These are phyloP conservation scores for Paramecium bursaria DNA, from an alignment of 73 alveolate species.

Conservation along the genomic window DNA sequence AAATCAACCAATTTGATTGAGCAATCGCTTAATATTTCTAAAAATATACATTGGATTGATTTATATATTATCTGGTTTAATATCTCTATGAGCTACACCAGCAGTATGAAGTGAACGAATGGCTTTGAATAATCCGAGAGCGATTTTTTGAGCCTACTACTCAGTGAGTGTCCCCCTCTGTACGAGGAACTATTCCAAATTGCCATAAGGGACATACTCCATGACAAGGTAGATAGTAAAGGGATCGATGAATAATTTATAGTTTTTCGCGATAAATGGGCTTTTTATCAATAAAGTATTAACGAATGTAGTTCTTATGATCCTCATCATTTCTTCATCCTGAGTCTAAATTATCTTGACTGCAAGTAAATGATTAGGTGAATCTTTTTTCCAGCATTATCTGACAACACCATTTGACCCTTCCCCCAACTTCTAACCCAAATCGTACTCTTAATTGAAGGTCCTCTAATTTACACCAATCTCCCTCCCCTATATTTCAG, in stretches of 20 bases:
- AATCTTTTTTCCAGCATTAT: conserved; percentile 39
- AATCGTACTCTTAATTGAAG: conserved; percentile 8
- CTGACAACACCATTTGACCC: conserved; percentile 48
- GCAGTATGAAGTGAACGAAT: conserved; percentile 20
- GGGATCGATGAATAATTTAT: conserved; percentile 31
- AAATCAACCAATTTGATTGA: conserved; percentile 35
- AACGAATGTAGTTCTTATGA: conserved; percentile 6
- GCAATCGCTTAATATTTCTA: conserved; percentile 28
- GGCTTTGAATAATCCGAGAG: background rate
- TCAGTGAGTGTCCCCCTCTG: background rate
- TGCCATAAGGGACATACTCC: conserved; percentile 41
- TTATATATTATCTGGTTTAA: conserved; percentile 29
- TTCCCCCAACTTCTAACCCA: conserved; percentile 49
- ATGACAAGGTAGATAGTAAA: conserved; percentile 42
- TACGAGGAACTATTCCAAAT: background rate
- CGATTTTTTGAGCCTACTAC: background rate
- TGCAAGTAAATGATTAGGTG: background rate
- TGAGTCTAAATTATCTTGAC: conserved; percentile 43
- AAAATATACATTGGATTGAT: conserved; percentile 5
- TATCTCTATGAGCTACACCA: conserved; percentile 52
- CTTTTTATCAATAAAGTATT: conserved; percentile 40
- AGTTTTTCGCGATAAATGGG: conserved; percentile 41
- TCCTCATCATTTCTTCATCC: conserved; percentile 41
- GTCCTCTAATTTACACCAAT: conserved; percentile 11
- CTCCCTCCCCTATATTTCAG: background rate